phyloP scores from a whole-genome alignment of 257 asterid species.

The Plantago ovata region DNA sequence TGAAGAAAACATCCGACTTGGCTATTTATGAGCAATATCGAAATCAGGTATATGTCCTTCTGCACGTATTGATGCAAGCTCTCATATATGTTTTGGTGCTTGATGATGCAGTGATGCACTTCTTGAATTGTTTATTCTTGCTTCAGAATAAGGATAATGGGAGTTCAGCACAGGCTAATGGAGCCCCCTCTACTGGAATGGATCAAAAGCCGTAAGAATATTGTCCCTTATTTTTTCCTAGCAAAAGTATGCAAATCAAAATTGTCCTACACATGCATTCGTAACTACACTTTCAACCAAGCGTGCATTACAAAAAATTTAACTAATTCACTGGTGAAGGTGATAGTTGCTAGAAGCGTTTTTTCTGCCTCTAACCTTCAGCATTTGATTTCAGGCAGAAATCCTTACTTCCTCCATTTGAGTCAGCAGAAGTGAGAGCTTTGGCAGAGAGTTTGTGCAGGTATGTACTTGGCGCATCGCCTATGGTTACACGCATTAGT shows the following conservation, averaged over 20 bases:
- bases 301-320: too few species aligned
- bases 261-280: too few species aligned
- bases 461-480: constrained; percentile 30
- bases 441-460: constrained; percentile 91
- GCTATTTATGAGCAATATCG: constrained; percentile 75
- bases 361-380: neutral
- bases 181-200: constrained; percentile 45
- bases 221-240: constrained; percentile 8
- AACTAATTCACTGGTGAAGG: neutral
- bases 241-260: too few species aligned
- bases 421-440: constrained; percentile 86
- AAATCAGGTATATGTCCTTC: constrained; percentile 49
- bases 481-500: constrained; percentile 9
- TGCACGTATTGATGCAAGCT: constrained; percentile 4
- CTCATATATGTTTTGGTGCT: constrained; percentile 11
- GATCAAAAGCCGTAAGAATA: constrained; percentile 61
- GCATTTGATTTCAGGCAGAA: constrained; percentile 49
- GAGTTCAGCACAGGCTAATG: constrained; percentile 39
- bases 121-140: constrained; percentile 27
- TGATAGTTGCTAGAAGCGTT: neutral
- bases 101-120: constrained; percentile 4
- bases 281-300: too few species aligned
- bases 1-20: constrained; percentile 60
- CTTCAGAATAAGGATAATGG: constrained; percentile 42
- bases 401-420: constrained; percentile 87